These are phyloP conservation scores for Fusarium sp. DNA, from an alignment of 2,329 filamentous ascomycete genomes.

Conservation along the genomic window DNA sequence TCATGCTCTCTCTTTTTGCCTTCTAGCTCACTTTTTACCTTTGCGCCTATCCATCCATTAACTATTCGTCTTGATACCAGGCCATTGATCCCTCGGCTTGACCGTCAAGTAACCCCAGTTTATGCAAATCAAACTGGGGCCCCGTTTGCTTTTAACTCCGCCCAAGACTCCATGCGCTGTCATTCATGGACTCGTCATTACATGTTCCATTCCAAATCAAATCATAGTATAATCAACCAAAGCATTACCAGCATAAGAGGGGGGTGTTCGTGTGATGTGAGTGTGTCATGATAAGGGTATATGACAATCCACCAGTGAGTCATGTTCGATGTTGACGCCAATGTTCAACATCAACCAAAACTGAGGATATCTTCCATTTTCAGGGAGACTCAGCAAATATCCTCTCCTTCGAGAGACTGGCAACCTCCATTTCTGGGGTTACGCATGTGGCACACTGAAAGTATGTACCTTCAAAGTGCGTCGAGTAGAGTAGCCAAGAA, in stretches of 20 bases:
- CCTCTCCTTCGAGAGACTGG: conserved; percentile 16
- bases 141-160: conserved; percentile 38
- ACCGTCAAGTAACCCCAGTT: conserved; percentile 34
- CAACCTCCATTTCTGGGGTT: conserved; percentile 28
- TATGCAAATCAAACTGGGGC: conserved; percentile 32
- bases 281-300: conserved; percentile 5
- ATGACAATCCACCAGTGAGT: conserved; percentile 10
- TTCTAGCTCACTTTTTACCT: conserved; percentile 32
- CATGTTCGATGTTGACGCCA: conserved; percentile 1
- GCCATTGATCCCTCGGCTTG: conserved; percentile 26
- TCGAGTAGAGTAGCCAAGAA: background rate
- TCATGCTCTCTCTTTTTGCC: conserved; percentile 26
- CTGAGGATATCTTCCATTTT: conserved; percentile 30
- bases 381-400: conserved; percentile 27
- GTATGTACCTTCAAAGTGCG: conserved; percentile 12
- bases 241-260: conserved; percentile 26
- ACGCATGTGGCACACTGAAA: background rate
- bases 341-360: conserved; percentile 3
- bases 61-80: conserved; percentile 8
- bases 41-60: conserved; percentile 28
- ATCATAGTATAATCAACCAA: conserved; percentile 25
- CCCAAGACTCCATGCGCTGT: conserved; percentile 43
- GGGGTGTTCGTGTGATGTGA: conserved; percentile 21
- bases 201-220: conserved; percentile 32
- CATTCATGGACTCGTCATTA: conserved; percentile 44